These are phyloP conservation scores for Tilletia caries DNA, from an alignment of 1,284 basidiomycete species.

Conservation along the genomic window DNA sequence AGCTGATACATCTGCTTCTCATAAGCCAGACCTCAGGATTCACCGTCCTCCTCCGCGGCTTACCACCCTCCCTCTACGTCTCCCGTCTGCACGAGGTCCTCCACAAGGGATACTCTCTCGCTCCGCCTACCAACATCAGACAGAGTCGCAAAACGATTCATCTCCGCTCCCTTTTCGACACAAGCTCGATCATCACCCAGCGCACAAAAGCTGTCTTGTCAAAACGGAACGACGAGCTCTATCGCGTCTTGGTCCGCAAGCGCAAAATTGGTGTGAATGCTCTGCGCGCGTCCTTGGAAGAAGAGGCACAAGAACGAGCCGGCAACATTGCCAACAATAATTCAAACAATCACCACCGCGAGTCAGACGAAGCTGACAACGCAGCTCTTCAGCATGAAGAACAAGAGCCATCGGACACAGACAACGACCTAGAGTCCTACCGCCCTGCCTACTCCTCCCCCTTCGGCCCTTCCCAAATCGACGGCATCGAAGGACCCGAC, in stretches of 20 bases:
- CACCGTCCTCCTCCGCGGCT: neutral
- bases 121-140: constrained; percentile 3
- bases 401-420: too few species aligned
- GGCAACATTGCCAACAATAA: too few species aligned
- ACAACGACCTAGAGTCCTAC: too few species aligned
- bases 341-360: too few species aligned
- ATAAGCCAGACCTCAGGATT: neutral
- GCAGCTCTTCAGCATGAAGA: too few species aligned
- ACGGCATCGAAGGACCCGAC: constrained; percentile 3
- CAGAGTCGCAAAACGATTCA: neutral
- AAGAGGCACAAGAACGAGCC: neutral
- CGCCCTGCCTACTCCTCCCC: neutral
- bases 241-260: neutral
- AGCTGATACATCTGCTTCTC: neutral
- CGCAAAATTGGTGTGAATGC: neutral
- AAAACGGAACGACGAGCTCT: neutral
- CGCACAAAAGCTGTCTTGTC: neutral
- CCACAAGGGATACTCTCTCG: constrained; percentile 3
- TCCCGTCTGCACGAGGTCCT: constrained; percentile 1
- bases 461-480: neutral
- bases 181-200: neutral
- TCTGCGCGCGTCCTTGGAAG: too few species aligned
- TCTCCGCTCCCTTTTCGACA: neutral
- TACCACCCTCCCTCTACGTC: constrained; percentile 8
- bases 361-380: too few species aligned